Conservation (phyloP, 345 rosid species). For the Ailanthus altissimus region DNA sequence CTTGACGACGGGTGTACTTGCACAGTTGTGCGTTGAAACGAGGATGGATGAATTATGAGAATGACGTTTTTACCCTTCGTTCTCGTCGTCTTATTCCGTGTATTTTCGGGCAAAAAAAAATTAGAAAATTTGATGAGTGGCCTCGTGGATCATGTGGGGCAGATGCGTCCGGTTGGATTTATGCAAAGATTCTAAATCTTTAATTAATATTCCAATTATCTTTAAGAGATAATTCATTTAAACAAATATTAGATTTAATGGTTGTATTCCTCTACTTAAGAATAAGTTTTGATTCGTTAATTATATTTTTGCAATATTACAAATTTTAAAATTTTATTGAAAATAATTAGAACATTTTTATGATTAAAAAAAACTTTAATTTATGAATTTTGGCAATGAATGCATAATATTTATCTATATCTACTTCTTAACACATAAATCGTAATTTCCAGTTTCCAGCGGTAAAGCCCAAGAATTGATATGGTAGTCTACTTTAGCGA, state of each 20-base stretch:
- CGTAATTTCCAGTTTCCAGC: too few relatives aligned
- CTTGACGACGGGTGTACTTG: background rate
- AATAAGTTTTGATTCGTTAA: background rate
- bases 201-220: background rate
- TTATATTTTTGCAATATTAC: too few relatives aligned
- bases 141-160: slow-evolving; percentile 22
- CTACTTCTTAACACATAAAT: too few relatives aligned
- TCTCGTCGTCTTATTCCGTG: background rate
- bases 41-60: background rate
- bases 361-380: too few relatives aligned
- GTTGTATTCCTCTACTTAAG: too few relatives aligned
- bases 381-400: too few relatives aligned
- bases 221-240: background rate
- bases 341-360: too few relatives aligned
- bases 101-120: background rate
- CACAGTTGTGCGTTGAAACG: slow-evolving; percentile 4
- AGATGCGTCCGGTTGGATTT: background rate
- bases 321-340: too few relatives aligned
- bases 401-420: too few relatives aligned
- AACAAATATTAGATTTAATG: background rate
- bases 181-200: background rate
- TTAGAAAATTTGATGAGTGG: background rate
- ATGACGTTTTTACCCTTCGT: slow-evolving; percentile 33
- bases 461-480: background rate
- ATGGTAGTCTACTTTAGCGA: too few relatives aligned